phyloP scores from a whole-genome alignment of 1,139 yeast species.

The Yamadazyma taylorii region DNA sequence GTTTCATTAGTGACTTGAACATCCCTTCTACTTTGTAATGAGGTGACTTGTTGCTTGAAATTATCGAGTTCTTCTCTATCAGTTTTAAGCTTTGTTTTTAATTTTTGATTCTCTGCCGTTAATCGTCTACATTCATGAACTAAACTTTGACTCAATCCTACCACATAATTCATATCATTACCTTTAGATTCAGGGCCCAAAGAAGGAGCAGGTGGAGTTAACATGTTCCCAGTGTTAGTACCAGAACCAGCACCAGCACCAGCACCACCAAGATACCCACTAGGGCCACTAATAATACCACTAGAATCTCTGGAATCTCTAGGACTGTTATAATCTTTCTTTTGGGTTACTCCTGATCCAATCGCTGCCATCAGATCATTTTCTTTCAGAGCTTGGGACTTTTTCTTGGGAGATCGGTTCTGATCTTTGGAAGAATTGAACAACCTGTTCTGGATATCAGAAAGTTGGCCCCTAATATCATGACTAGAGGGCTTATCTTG shows the following conservation, averaged over 20 bases:
- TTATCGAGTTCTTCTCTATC: conserved; percentile 41
- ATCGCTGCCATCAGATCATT: conserved; percentile 23
- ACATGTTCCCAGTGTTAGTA: neutral
- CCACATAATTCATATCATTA: conserved; percentile 76
- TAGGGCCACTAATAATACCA: too few species aligned
- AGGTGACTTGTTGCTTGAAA: conserved; percentile 37
- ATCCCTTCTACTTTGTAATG: conserved; percentile 32
- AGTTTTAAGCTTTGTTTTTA: conserved; percentile 41
- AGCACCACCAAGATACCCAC: too few species aligned
- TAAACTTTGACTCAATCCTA: conserved; percentile 79
- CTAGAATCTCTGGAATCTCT: too few species aligned
- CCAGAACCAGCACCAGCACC: too few species aligned
- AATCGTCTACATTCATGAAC: conserved; percentile 77
- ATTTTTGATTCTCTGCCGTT: conserved; percentile 64
- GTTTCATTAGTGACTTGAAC: conserved; percentile 40
- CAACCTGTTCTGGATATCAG: conserved; percentile 58
- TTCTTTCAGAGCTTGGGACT: conserved; percentile 13
- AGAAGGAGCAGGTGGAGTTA: conserved; percentile 22
- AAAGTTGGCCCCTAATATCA: conserved; percentile 59
- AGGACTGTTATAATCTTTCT: too few species aligned
- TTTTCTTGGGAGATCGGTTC: conserved; percentile 14
- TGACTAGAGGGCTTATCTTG: conserved; percentile 11
- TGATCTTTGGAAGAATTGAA: conserved; percentile 29
- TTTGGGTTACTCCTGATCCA: conserved; percentile 7
- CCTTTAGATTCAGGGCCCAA: conserved; percentile 49